Evolutionary conservation across 108 stramenopile genomes (phyloP).

Genomic region (Epipyxis sp.): DNA sequence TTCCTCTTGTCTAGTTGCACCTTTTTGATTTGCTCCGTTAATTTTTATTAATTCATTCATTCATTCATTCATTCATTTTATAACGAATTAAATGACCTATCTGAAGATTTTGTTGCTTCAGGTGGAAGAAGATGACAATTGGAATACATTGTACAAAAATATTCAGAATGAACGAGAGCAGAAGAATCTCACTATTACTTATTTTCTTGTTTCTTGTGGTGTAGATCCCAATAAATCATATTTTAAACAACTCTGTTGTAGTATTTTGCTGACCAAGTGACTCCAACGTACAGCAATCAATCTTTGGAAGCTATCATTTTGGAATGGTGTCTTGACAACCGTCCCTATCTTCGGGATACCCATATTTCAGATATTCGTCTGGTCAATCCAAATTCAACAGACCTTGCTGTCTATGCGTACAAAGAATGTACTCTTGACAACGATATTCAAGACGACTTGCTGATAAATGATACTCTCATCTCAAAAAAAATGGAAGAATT

Average conservation of each 20-base stretch:
- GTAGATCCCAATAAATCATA: conserved; percentile 10
- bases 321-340: conserved; percentile 25
- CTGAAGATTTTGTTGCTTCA: conserved; percentile 29
- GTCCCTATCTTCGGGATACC: conserved; percentile 10
- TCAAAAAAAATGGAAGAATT: not conserved
- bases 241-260: conserved; percentile 28
- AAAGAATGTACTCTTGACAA: conserved; percentile 17
- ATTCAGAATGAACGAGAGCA: conserved; percentile 18
- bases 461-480: not conserved
- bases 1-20: too few species aligned
- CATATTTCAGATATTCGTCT: conserved; percentile 18
- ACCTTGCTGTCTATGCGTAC: conserved; percentile 28
- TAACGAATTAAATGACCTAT: too few species aligned
- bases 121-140: conserved; percentile 21
- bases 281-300: conserved; percentile 18
- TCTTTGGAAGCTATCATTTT: conserved; percentile 24
- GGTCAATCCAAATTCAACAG: conserved; percentile 16
- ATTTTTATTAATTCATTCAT: too few species aligned
- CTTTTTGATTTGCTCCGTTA: too few species aligned
- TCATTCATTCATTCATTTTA: too few species aligned
- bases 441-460: not conserved
- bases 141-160: conserved; percentile 2
- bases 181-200: conserved; percentile 16
- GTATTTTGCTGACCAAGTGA: conserved; percentile 13
- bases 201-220: conserved; percentile 30